Base-by-base conservation (phyloP, 805 yeast genomes). In the Candida chauliodis region DNA sequence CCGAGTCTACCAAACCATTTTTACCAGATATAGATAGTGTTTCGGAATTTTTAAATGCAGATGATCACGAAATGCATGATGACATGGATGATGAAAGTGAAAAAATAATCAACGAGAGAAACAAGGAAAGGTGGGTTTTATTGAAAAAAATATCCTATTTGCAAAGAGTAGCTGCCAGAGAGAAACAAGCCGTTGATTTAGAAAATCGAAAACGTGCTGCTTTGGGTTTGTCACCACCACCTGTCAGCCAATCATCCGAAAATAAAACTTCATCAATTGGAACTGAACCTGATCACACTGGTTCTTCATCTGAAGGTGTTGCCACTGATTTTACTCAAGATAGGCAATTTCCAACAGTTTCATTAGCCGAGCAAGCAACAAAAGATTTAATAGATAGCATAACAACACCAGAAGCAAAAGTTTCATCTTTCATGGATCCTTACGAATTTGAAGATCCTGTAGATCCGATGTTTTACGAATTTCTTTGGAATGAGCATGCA, bases 401-500 rank as follows among this genome's bases (percentile, higher is more conserved):
- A 17, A 54, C 63, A 43, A 66, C 80, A 51, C 50, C 66, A 35
- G 52, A 61, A 41, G 49, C 56, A 35, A 42, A 61, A 45, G 63
- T 60, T 56, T 56, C 69, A 27, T 59, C 53, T 44, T 81, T 79
- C 41, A 73, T 93, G 44, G 97, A 89, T 56, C 99, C 99, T 1
- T 90, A 86, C 59, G 68, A 78, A 2, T 89, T 93, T 56, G 81
- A 76, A 41, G 99, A 93, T 61, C 99, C 99, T 0, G 56, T 93
- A 34, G 78, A 75, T 42, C 83, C 76, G n/a, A 76, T 76, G 2
- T 93, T 93, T 56, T 87, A 79, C 52, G 90, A 85, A 49, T 96
- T 88, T 49, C 57, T 81, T 6, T 91, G 96, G 96, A 76, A 72
- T 55, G 81, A 81, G 4, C 78, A 77, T 51, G 97, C 99, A 0